A percentile compares a stretch with the other conserved stretches of the same genome.
These are phyloP conservation scores for Glutinoglossum americanum DNA, from an alignment of 495 filamentous ascomycete genomes.

Conservation along the genomic window DNA sequence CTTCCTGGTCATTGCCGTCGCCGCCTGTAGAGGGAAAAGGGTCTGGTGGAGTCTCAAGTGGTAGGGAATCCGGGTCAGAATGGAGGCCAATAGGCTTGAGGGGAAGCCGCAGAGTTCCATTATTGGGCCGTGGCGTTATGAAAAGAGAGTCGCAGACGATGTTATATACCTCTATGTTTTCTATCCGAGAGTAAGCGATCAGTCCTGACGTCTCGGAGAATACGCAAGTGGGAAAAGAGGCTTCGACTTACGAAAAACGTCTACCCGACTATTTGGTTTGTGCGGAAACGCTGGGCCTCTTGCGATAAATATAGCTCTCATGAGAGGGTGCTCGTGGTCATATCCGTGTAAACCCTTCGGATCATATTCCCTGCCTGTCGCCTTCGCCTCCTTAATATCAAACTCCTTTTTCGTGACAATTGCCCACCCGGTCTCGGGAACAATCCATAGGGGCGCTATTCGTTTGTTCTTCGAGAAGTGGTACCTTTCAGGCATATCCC, in stretches of 20 bases:
- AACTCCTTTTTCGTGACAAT: constrained; percentile 63
- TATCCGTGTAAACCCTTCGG: constrained; percentile 75
- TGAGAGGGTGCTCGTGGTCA: constrained; percentile 72
- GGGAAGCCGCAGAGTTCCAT: constrained; percentile 70
- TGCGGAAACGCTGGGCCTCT: constrained; percentile 78
- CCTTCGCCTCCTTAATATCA: constrained; percentile 37
- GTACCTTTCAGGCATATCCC: constrained; percentile 69
- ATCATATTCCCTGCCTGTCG: constrained; percentile 42
- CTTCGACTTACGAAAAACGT: constrained; percentile 54
- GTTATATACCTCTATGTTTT: constrained; percentile 92
- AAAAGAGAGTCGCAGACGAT: constrained; percentile 73
- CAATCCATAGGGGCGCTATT: constrained; percentile 81
- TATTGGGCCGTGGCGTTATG: constrained; percentile 46
- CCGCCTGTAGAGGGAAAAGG: constrained; percentile 4
- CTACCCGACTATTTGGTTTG: constrained; percentile 52
- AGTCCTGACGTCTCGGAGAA: not conserved
- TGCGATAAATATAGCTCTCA: constrained; percentile 83
- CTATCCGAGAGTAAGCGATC: constrained; percentile 17
- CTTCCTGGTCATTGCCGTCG: not conserved
- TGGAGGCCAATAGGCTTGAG: constrained; percentile 49
- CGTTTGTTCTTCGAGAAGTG: constrained; percentile 71
- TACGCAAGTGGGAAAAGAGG: not conserved
- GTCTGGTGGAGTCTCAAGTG: constrained; percentile 13
- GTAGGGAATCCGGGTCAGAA: constrained; percentile 21
- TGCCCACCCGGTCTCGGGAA: constrained; percentile 78